These are phyloP conservation scores for Straminergon stramineum DNA, from an alignment of 225 moss, liverwort and hornwort species.

Conservation along the genomic window DNA sequence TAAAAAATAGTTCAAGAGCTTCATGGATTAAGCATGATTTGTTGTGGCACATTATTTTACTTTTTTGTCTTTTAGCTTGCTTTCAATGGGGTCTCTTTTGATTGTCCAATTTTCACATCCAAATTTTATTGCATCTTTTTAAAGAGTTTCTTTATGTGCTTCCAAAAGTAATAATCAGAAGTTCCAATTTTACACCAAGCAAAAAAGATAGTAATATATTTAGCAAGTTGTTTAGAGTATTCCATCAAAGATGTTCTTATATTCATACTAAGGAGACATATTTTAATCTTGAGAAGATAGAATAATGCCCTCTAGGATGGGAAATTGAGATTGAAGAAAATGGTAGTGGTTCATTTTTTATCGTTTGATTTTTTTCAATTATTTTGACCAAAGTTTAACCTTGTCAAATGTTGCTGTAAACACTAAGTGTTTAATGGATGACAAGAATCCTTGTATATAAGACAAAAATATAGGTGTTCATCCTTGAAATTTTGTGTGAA, in stretches of 20 bases:
- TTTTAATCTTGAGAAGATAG: not conserved
- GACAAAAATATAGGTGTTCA: too few relatives aligned
- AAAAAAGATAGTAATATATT: not conserved
- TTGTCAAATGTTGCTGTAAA: rapidly evolving
- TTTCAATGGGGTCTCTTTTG: not conserved
- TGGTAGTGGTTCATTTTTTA: rapidly evolving
- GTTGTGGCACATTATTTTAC: too few relatives aligned
- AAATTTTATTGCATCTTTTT: not conserved
- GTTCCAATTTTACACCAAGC: not conserved
- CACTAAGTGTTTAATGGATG: not conserved
- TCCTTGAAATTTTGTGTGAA: rapidly evolving
- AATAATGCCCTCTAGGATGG: rapidly evolving
- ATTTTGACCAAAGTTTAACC: not conserved
- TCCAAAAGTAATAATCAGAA: not conserved
- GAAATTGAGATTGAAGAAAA: not conserved
- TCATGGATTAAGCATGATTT: not conserved
- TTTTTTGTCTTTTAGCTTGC: not conserved
- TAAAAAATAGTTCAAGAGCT: too few relatives aligned
- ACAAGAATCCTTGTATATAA: too few relatives aligned
- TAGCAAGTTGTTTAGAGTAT: not conserved
- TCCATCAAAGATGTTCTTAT: not conserved
- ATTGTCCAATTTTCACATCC: not conserved
- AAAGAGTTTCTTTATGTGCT: rapidly evolving
- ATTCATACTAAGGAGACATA: rapidly evolving
- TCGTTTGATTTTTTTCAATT: not conserved